Evolutionary conservation across 805 yeast species (phyloP), one percentile per base, ranked within the genome.

Genomic region (Candida xyloterini): DNA sequence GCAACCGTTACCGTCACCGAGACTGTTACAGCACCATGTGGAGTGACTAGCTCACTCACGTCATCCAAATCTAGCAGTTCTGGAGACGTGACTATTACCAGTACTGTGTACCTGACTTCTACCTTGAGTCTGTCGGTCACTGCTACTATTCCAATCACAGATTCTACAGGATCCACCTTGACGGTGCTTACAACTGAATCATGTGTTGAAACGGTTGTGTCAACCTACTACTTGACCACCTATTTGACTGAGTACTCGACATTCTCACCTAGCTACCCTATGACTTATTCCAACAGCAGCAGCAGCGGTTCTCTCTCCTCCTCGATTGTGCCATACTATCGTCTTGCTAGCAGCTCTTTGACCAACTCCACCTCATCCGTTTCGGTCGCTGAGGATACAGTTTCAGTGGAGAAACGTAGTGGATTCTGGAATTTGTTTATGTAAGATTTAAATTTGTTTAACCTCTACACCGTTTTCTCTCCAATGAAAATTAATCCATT

Each of bases 131-230:
- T 61, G 29, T 63, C 67, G 32, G 43, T 62, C 23, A 53, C 58
- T 26, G 59, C 60, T 8, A 57, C 64, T 2, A 44, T 64, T 33
- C 54, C 67, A 10, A 39, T 62, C 37, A 56, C 65, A 13, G 52
- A 58, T 46, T 42, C 47, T 30, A 45, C 52, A 10, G 66, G 66
- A 20, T 52, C 60, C 7, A 46, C 55, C 7, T 27, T 54, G 20
- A 48, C 62, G 9, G 54, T 52, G 18, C 29, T 55, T 15, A 56
- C 65, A 27, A 56, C 66, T 10, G 45, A 64, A 16, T 53, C 66
- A 1, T 48, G 46, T 15, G 21, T 55, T 31, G 56, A 53, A 26
- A 60, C 65, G 1, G 56, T 56, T 11, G 40, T 46, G 13, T 37
- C 37, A 6, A 33, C 46, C 27, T 34, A 42, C 18, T 46, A 44